phyloP scores from a whole-genome alignment of 164 flowering plant genomes.

The Sedum album region DNA sequence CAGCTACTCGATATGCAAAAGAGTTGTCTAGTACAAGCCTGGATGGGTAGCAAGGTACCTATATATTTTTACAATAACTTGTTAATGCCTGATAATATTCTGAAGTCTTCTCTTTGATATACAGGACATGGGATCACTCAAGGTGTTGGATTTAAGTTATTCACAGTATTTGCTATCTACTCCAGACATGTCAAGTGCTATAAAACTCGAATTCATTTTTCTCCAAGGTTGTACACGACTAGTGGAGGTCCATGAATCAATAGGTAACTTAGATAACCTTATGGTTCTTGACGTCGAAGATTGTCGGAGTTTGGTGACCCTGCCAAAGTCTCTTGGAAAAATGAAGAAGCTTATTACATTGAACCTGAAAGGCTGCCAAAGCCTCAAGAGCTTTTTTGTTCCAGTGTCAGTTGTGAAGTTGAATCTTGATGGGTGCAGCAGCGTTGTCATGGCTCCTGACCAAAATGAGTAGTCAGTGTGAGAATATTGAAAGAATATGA shows the following conservation, averaged over 20 bases:
- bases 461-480: neutral
- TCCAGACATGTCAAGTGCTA: slow-evolving; percentile 8
- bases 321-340: neutral
- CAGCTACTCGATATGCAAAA: too few relatives aligned
- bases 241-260: too few relatives aligned
- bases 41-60: too few relatives aligned
- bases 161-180: neutral
- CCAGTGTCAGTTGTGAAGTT: neutral
- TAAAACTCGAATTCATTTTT: neutral
- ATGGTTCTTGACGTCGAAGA: too few relatives aligned
- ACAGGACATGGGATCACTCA: neutral
- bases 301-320: neutral
- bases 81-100: too few relatives aligned
- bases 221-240: too few relatives aligned
- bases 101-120: neutral
- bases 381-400: neutral
- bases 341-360: neutral
- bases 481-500: too few relatives aligned
- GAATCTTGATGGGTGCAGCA: neutral
- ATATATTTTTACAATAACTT: too few relatives aligned
- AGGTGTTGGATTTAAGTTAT: slow-evolving; percentile 7
- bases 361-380: neutral
- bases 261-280: too few relatives aligned
- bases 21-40: too few relatives aligned
- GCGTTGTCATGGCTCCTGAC: neutral